Base-by-base conservation (phyloP, 2,329 filamentous ascomycete genomes). In the Aspergillus arachidicola region DNA sequence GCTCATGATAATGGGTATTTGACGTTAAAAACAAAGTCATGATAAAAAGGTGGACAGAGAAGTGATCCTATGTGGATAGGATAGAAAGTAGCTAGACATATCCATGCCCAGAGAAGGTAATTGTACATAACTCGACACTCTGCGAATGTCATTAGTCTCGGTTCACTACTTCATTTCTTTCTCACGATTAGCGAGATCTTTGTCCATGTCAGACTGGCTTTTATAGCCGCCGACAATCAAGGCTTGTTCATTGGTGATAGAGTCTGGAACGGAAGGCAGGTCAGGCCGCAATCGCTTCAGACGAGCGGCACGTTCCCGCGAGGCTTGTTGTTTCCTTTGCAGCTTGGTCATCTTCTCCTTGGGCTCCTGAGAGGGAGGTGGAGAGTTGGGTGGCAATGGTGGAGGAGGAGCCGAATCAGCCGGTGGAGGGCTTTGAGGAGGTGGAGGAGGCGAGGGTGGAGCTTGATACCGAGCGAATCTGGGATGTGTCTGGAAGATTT, bases 401-500 rank as follows among this genome's bases (percentile, higher is more conserved):
- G 70, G 70, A 12, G 72, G 70, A 23, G 70, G 63, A 23, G 66
- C 66, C 57, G 61, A 43, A 6, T 64, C 56, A 14, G 57, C 59
- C 11, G 69, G 66, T 10, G 71, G 69, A 26, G 72, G 66, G 36
- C 51, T 65, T 38, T 60, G 60, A 23, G 69, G 66, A 14, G 74
- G 70, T 12, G 72, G 69, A 10, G 73, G 73, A 23, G 73, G 73
- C 11, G 71, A 65, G 51, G 67, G 68, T 57, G 69, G 61, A 34
- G 46, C 64, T 36, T 69, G 73, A 58, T 76, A 72, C 19, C 67
- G 70, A 30, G 72, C 74, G 55, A 79, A 80, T 63, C 75, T 70
- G 32, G 70, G 64, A 38, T 79, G 69, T 4, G 76, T 78, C 61
- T 81, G 78, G 60, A 86, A 85, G 2, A 90, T 75, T 41, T 81